A percentile compares a stretch with the other conserved stretches of the same genome.
These are phyloP conservation scores for Botrytis hyacinthi DNA, from an alignment of 2,329 filamentous ascomycete genomes.

Conservation along the genomic window DNA sequence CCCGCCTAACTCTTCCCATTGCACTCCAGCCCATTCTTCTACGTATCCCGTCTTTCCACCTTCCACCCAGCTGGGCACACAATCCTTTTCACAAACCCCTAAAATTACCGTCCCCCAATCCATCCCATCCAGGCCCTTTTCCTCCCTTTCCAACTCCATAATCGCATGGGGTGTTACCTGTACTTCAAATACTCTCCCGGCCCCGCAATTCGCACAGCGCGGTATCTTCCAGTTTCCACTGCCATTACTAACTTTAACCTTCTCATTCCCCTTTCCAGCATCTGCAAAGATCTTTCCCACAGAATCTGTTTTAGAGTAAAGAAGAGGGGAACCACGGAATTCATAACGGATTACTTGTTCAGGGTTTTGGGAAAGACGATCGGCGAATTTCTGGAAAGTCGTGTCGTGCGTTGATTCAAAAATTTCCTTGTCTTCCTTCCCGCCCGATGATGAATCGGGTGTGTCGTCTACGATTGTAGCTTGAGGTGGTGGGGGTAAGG, in stretches of 20 bases:
- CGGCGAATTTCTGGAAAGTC: slow-evolving; percentile 77
- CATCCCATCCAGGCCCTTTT: slow-evolving; percentile 76
- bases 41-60: slow-evolving; percentile 67
- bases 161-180: slow-evolving; percentile 92
- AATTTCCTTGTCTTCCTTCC: slow-evolving; percentile 65
- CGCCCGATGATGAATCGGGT: slow-evolving; percentile 36
- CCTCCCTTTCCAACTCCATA: slow-evolving; percentile 77
- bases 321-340: slow-evolving; percentile 67
- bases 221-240: slow-evolving; percentile 55
- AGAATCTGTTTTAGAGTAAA: slow-evolving; percentile 76
- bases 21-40: slow-evolving; percentile 97
- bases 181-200: slow-evolving; percentile 78
- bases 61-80: slow-evolving; percentile 57
- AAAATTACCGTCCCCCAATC: slow-evolving; percentile 95
- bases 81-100: slow-evolving; percentile 80
- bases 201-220: slow-evolving; percentile 73
- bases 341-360: slow-evolving; percentile 82
- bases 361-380: slow-evolving; percentile 74
- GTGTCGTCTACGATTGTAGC: slow-evolving; percentile 50
- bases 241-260: slow-evolving; percentile 24
- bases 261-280: slow-evolving; percentile 27
- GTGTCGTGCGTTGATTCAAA: slow-evolving; percentile 75
- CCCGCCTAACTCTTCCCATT: slow-evolving; percentile 78
- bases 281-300: slow-evolving; percentile 63
- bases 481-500: slow-evolving; percentile 50